Base-by-base conservation (phyloP, 768 basidiomycete species). In the Cystofilobasidium macerans region DNA sequence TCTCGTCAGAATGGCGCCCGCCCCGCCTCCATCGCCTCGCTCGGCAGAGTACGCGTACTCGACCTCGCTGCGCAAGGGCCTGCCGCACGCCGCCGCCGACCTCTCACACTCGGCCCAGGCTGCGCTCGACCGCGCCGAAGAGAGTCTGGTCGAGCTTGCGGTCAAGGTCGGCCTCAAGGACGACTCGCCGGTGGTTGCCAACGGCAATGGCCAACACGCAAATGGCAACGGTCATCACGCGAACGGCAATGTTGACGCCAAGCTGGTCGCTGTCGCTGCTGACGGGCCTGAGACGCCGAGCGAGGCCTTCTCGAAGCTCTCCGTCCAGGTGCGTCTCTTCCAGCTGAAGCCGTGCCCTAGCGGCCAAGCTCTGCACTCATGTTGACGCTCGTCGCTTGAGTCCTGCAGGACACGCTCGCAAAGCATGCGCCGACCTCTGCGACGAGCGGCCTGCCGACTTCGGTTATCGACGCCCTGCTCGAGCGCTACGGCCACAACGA, bases 401-500 rank as follows among this genome's bases (percentile, higher is more conserved):
- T 40, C 12, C 24, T n/a, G 11, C 58, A 60, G 38, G 58, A 42
- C n/a, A 60, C 58, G 8, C 58, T 60, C 58, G 3, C 24, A 20
- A 5, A 11, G 11, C 58, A 60, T 18, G 24, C 11, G 20, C 40
- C 58, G 9, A 60, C 58, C 1, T 60, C 58, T 7, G 38, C 38
- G 8, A 60, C 38, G 16, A 24, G 76, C 51, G 91, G 91, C 22
- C 79, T 94, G 5, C 75, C 86, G 0, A 78, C 81, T 33, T 76
- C 82, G 22, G 81, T 84, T 61, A 81, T 94, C 43, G 79, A 83
- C 2, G 77, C 79, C 26, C 79, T 93, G 30, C 83, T 84, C 40
- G 80, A 81, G 35, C 78, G 77, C 2, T 83, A 90, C 69, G 91
- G 91, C 2, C 92, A 89, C 75, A 97, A 97, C 78, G 93, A 97